These are phyloP conservation scores for Lepidium didymum DNA, from an alignment of 345 rosid species.

Conservation along the genomic window DNA sequence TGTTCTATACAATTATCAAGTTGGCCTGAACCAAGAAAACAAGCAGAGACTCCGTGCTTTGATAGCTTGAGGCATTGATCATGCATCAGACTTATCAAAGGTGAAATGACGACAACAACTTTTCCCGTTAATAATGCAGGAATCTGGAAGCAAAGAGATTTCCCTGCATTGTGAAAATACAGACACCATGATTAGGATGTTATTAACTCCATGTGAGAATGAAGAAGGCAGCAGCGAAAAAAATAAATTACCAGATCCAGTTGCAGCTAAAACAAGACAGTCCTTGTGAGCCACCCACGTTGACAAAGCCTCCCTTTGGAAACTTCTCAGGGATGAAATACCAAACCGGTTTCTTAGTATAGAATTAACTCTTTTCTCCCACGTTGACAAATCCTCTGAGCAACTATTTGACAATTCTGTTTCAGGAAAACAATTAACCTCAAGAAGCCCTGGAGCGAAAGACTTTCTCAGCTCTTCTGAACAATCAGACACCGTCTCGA, in stretches of 20 bases:
- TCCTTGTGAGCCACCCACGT: slow-evolving; percentile 67
- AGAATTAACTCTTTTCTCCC: slow-evolving; percentile 50
- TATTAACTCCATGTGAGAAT: background rate
- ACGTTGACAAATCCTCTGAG: slow-evolving; percentile 34
- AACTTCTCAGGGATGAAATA: slow-evolving; percentile 51
- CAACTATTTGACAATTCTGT: slow-evolving; percentile 5
- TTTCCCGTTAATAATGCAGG: slow-evolving; percentile 77
- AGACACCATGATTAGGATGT: background rate
- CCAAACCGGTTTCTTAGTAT: slow-evolving; percentile 56
- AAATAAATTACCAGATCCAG: slow-evolving; percentile 67
- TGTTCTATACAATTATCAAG: slow-evolving; percentile 69
- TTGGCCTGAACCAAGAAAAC: slow-evolving; percentile 97
- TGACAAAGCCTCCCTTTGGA: slow-evolving; percentile 74
- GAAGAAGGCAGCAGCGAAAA: background rate
- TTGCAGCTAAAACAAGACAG: slow-evolving; percentile 86
- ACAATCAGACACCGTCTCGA: slow-evolving; percentile 18
- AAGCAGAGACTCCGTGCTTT: slow-evolving; percentile 68
- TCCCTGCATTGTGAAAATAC: slow-evolving; percentile 43
- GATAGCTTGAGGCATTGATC: slow-evolving; percentile 88
- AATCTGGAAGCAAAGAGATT: slow-evolving; percentile 87
- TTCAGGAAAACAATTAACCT: slow-evolving; percentile 12
- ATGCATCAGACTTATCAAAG: slow-evolving; percentile 92
- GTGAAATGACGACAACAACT: slow-evolving; percentile 80
- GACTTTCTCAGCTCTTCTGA: slow-evolving; percentile 13
- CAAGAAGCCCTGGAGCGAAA: background rate